Percentiles rank a stretch among this genome's conserved stretches.
Evolutionary conservation across 805 yeast genomes (phyloP).

Genomic region (Kregervanrija fluxuum): DNA sequence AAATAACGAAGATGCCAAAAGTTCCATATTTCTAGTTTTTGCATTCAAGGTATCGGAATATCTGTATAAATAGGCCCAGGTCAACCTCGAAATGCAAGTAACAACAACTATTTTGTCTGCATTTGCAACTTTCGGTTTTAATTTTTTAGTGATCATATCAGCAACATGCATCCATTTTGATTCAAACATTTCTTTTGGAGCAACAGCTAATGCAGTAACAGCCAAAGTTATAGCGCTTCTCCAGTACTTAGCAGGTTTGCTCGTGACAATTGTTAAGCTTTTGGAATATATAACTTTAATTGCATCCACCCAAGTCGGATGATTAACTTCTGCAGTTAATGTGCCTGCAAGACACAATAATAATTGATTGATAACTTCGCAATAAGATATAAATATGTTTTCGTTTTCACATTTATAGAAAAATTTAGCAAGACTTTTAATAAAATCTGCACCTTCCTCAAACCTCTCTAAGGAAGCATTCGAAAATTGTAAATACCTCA

Average conservation of each 20-base stretch:
- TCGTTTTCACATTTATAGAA: conserved; percentile 60
- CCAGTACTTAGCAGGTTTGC: conserved; percentile 48
- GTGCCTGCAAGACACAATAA: conserved; percentile 77
- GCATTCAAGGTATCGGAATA: conserved; percentile 84
- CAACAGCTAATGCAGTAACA: conserved; percentile 69
- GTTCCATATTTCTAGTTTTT: conserved; percentile 71
- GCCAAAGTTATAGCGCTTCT: conserved; percentile 57
- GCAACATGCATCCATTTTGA: conserved; percentile 63
- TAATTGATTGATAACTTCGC: conserved; percentile 72
- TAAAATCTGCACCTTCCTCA: conserved; percentile 90
- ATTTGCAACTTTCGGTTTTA: conserved; percentile 53
- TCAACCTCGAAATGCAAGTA: conserved; percentile 60
- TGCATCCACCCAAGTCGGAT: conserved; percentile 91
- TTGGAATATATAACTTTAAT: conserved; percentile 52
- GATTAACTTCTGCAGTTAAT: conserved; percentile 90
- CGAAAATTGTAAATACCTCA: conserved; percentile 74
- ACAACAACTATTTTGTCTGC: conserved; percentile 49
- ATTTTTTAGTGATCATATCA: conserved; percentile 51
- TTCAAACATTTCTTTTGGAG: conserved; percentile 70
- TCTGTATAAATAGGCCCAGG: conserved; percentile 87
- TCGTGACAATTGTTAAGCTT: conserved; percentile 37
- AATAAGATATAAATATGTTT: conserved; percentile 66
- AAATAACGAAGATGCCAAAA: conserved; percentile 50
- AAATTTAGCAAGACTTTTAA: conserved; percentile 80
- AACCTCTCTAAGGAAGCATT: conserved; percentile 84